Evolutionary conservation across 331 rosid species (phyloP), one percentile per base, ranked within the genome.

Genomic region (Quercus phellos): DNA sequence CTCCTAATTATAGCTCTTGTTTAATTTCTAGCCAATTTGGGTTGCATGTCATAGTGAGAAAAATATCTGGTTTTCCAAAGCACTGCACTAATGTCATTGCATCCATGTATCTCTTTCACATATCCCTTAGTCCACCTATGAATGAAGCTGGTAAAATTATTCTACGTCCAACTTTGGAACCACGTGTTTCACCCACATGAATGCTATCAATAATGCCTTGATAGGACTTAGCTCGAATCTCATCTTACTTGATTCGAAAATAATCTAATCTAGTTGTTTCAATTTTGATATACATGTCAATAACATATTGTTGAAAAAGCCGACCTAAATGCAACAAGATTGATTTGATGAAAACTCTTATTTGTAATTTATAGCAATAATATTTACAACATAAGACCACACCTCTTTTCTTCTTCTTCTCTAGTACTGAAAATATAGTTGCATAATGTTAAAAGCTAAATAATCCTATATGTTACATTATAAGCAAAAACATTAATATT

Each of bases 201-300:
- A 76, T 17, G 11, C 35, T 7, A 64, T 76, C 74, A 7, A 75
- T 16, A 29, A 46, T 43, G 9, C 76, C 72, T 22, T 9, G 53
- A 5, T 70, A 46, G 0, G 71, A 16, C n/a, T 79, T 12, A 22
- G 59, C 24, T 10, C 24, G 50, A 58, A 72, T 79, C 4, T n/a
- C 30, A 13, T 46, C 4, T 50, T 79, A 74, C 3, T 72, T 64
- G 2, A 6, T 19, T 7, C 68, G 0, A 53, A 51, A 29, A 46
- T 29, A 79, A 19, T 43, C 14, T 14, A 79, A 17, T 4, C 64
- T 72, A 43, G 4, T 0, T 6, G 42, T 21, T 29, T 79, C 50
- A 1, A 79, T 35, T n/a, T 79, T 79, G 5, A 79, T 9, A 7
- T 51, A 72, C 50, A 50, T 72, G 51, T 67, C 42, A 16, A 79